Evolutionary conservation across 2,329 filamentous ascomycete genomes (phyloP), one percentile per base, ranked within the genome.

Genomic region (Aspergillus bombycis): DNA sequence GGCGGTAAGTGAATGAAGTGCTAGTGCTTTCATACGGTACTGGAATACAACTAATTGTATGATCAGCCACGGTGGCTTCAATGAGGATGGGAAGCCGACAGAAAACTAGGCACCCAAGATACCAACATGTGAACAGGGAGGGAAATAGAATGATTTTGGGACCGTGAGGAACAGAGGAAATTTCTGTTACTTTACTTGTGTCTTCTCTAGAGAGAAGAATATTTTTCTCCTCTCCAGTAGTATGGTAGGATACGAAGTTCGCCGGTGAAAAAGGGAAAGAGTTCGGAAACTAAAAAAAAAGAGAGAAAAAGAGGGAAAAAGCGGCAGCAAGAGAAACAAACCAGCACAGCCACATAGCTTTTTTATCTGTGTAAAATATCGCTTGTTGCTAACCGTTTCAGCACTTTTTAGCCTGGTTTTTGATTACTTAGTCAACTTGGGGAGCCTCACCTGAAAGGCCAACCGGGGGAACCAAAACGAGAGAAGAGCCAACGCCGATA

Each of bases 21-120:
- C 52, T 23, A 28, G 26, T 28, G n/a, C 38, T 9, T 10, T 32
- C 34, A 30, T 55, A 60, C 46, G 48, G 57, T 58, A 62, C 34
- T 28, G 56, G 21, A 56, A 9, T 45, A 56, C 52, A 41, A 43
- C 45, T 12, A 52, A 26, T 34, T 28, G 28, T 28, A 66, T 43
- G 38, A 63, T 60, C 66, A 67, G 66, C 65, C 66, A 68, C 66
- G 53, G 66, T 68, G 66, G 65, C 66, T 67, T 67, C 38, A 60
- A 60, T 50, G 52, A 57, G 57, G 63, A 62, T 59, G 59, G 60
- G 58, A 61, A 57, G 52, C 28, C 45, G 38, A 58, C 57, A 55
- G 21, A 19, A 43, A 50, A 57, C 58, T 65, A 65, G 58, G 63
- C 60, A 65, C 55, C 63, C 62, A 53, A 58, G 57, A 60, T 63